These are phyloP conservation scores for Rossbeevera mucosa DNA, from an alignment of 768 basidiomycete genomes.

Conservation along the genomic window DNA sequence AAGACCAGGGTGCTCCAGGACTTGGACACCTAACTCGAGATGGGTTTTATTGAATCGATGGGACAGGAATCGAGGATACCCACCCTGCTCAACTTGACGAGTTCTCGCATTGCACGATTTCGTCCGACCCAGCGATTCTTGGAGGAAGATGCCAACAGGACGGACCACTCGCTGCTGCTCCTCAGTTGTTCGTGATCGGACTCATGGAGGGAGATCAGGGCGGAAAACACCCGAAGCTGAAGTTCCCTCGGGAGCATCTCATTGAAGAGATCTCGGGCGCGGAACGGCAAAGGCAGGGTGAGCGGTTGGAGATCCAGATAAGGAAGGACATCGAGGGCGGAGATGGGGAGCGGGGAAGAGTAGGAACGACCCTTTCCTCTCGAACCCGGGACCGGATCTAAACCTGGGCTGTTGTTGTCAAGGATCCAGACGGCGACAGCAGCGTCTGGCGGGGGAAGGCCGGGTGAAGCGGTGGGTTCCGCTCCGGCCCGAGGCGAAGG, in stretches of 20 bases:
- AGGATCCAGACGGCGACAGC: slow-evolving; percentile 10
- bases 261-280: slow-evolving; percentile 59
- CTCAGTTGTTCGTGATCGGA: slow-evolving; percentile 48
- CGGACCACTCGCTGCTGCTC: slow-evolving; percentile 53
- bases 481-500: slow-evolving; percentile 11
- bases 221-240: slow-evolving; percentile 52
- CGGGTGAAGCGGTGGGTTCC: slow-evolving; percentile 13
- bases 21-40: slow-evolving; percentile 59
- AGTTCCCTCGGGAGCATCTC: slow-evolving; percentile 69
- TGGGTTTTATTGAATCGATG: slow-evolving; percentile 12
- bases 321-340: slow-evolving; percentile 57
- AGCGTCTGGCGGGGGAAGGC: slow-evolving; percentile 3
- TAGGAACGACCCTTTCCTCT: slow-evolving; percentile 56
- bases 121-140: slow-evolving; percentile 72
- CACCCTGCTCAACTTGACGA: slow-evolving; percentile 78
- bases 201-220: slow-evolving; percentile 55
- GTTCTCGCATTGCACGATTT: slow-evolving; percentile 68
- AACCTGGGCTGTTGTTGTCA: slow-evolving; percentile 14
- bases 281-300: slow-evolving; percentile 45
- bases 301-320: slow-evolving; percentile 40
- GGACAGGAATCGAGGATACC: slow-evolving; percentile 29
- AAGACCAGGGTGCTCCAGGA: slow-evolving; percentile 70
- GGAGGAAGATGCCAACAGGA: slow-evolving; percentile 53
- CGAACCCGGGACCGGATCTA: slow-evolving; percentile 21
- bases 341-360: slow-evolving; percentile 60